These are phyloP conservation scores for Ganoderma meredithae DNA, from an alignment of 1,284 basidiomycete species.

Conservation along the genomic window DNA sequence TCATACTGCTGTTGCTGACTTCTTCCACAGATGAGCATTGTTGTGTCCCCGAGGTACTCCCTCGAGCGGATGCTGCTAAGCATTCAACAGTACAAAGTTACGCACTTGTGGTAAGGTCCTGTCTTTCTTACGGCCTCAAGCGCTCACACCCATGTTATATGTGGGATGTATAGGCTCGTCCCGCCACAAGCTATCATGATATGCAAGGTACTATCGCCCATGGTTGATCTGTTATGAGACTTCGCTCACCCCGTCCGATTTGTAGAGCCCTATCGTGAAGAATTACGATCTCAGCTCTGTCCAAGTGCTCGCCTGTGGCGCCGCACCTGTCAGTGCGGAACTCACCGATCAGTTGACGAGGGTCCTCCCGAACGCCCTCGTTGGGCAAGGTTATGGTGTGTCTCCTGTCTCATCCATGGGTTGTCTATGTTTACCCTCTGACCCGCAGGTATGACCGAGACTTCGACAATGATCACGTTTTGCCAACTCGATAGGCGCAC, in stretches of 20 bases:
- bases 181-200: slow-evolving; percentile 63
- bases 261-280: slow-evolving; percentile 65
- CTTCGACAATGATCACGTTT: slow-evolving; percentile 54
- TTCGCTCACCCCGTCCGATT: not conserved
- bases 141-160: slow-evolving; percentile 12
- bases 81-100: slow-evolving; percentile 68
- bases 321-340: slow-evolving; percentile 73
- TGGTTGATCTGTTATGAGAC: not conserved
- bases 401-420: not conserved
- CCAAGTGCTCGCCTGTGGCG: slow-evolving; percentile 64
- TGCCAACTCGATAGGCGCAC: slow-evolving; percentile 34
- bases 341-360: slow-evolving; percentile 59
- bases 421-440: too few relatives aligned
- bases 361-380: slow-evolving; percentile 60
- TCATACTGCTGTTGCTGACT: not conserved
- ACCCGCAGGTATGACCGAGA: slow-evolving; percentile 50
- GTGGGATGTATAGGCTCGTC: slow-evolving; percentile 55
- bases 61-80: slow-evolving; percentile 68
- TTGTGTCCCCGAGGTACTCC: slow-evolving; percentile 73
- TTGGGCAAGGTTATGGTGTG: slow-evolving; percentile 69
- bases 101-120: slow-evolving; percentile 59
- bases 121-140: not conserved
- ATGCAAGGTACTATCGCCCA: slow-evolving; percentile 54
- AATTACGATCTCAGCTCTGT: slow-evolving; percentile 67
- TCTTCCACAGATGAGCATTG: slow-evolving; percentile 50